Percentiles rank a stretch among this genome's conserved stretches.
Evolutionary conservation across 306 rosid genomes (phyloP).

Genomic region (Inga oerstediana): DNA sequence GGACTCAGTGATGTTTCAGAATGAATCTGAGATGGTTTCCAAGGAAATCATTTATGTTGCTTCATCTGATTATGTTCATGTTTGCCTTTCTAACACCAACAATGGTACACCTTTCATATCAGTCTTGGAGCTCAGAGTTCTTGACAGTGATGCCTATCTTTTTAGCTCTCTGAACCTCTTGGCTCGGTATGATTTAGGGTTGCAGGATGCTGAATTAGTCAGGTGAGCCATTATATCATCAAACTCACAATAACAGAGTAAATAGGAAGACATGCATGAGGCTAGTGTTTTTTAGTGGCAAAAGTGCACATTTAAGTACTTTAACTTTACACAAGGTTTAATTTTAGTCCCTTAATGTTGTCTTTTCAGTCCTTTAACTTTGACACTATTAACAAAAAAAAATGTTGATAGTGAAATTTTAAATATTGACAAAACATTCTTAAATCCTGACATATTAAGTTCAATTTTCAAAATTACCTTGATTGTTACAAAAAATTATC

Average conservation of each 20-base stretch:
- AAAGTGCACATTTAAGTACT: too few species aligned
- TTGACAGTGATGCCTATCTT: slow-evolving; percentile 41
- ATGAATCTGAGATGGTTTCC: slow-evolving; percentile 33
- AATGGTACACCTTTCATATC: slow-evolving; percentile 53
- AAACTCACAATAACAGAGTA: neutral
- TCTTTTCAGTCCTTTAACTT: too few species aligned
- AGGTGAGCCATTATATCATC: slow-evolving; percentile 29
- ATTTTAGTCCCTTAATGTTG: too few species aligned
- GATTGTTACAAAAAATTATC: too few species aligned
- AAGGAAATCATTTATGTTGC: slow-evolving; percentile 46
- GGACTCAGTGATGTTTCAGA: slow-evolving; percentile 34
- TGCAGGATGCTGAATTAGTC: slow-evolving; percentile 14
- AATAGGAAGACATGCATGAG: neutral
- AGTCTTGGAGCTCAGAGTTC: slow-evolving; percentile 48
- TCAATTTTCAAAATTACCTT: too few species aligned
- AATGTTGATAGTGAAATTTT: too few species aligned
- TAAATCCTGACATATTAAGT: too few species aligned
- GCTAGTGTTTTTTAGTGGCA: neutral
- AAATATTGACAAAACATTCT: too few species aligned
- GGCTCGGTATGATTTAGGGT: slow-evolving; percentile 45
- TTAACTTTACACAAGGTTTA: too few species aligned
- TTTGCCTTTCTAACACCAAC: slow-evolving; percentile 38
- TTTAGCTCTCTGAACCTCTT: slow-evolving; percentile 32
- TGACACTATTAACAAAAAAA: too few species aligned
- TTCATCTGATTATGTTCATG: slow-evolving; percentile 41